Conservation (phyloP, 2,329 filamentous ascomycete genomes). For the Pseudogymnoascus sp. region DNA sequence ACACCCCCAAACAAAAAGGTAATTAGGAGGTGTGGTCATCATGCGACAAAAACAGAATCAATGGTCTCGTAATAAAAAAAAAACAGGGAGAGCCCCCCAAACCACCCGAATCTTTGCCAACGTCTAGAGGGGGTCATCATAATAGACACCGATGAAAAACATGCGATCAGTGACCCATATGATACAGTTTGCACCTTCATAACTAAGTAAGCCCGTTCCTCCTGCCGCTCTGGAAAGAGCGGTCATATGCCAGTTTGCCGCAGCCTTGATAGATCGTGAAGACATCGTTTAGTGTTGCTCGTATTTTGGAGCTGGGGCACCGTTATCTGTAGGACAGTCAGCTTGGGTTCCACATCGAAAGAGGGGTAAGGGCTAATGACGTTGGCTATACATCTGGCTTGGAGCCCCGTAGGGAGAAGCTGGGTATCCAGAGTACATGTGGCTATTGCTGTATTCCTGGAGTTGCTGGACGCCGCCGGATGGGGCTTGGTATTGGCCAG, state of each 20-base stretch:
- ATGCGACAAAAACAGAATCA: not conserved
- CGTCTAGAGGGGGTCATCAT: constrained; percentile 17
- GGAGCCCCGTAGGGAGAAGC: constrained; percentile 46
- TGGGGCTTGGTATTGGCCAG: constrained; percentile 58
- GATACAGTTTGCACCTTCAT: constrained; percentile 25
- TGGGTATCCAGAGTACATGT: constrained; percentile 51
- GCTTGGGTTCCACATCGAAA: constrained; percentile 9
- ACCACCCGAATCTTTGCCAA: constrained; percentile 29
- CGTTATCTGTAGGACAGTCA: constrained; percentile 25
- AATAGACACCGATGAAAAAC: constrained; percentile 21
- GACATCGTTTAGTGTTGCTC: constrained; percentile 21
- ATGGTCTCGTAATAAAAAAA: not conserved
- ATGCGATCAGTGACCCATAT: constrained; percentile 28
- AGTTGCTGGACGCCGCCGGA: constrained; percentile 47
- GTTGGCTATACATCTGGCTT: constrained; percentile 51
- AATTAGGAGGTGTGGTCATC: not conserved
- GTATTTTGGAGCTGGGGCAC: constrained; percentile 23
- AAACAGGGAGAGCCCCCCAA: constrained; percentile 22
- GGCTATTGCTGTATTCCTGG: constrained; percentile 45
- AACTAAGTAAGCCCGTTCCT: constrained; percentile 17
- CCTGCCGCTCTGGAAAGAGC: not conserved
- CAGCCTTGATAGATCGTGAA: not conserved
- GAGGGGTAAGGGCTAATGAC: constrained; percentile 33
- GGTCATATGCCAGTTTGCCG: not conserved
- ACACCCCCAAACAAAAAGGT: not conserved